Evolutionary conservation across 352 stramenopile genomes (phyloP).

Genomic region (Phytophthora melonis): DNA sequence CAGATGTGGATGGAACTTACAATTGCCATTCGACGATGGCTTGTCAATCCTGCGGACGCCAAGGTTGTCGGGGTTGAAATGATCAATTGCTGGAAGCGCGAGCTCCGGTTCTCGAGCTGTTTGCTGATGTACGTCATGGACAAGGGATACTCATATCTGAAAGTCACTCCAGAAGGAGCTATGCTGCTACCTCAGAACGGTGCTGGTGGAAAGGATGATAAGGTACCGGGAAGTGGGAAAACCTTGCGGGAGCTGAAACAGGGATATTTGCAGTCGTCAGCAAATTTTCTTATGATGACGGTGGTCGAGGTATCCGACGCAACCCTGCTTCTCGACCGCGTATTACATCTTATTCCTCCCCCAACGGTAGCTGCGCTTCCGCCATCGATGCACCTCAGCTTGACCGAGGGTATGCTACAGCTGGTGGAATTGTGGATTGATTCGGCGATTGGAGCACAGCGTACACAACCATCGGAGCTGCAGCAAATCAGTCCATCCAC

Average conservation of each 20-base stretch:
- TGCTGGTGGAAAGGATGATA: constrained; percentile 36
- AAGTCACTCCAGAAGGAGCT: constrained; percentile 69
- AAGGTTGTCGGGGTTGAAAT: constrained; percentile 73
- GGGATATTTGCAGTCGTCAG: constrained; percentile 76
- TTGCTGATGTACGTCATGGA: constrained; percentile 87
- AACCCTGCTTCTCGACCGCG: constrained; percentile 81
- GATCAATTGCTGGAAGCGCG: constrained; percentile 87
- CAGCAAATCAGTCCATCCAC: constrained; percentile 85
- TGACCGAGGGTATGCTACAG: constrained; percentile 83
- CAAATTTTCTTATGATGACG: constrained; percentile 74
- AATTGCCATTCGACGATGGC: constrained; percentile 81
- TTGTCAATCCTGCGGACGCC: constrained; percentile 67
- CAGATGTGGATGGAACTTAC: constrained; percentile 87
- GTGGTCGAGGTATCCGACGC: constrained; percentile 68
- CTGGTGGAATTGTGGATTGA: constrained; percentile 86
- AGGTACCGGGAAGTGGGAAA: constrained; percentile 39
- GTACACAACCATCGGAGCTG: constrained; percentile 59
- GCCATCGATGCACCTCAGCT: constrained; percentile 69
- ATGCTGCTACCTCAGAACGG: constrained; percentile 58
- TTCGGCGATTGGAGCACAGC: constrained; percentile 73
- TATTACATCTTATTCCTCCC: constrained; percentile 82
- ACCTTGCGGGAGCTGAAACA: constrained; percentile 67
- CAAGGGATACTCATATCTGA: constrained; percentile 74
- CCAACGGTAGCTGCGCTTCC: constrained; percentile 70
- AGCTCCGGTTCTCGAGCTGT: constrained; percentile 83